Evolutionary conservation across 805 yeast species (phyloP), one percentile per base, ranked within the genome.

Genomic region (baker's yeast (Saccharomyces cerevisiae)): DNA sequence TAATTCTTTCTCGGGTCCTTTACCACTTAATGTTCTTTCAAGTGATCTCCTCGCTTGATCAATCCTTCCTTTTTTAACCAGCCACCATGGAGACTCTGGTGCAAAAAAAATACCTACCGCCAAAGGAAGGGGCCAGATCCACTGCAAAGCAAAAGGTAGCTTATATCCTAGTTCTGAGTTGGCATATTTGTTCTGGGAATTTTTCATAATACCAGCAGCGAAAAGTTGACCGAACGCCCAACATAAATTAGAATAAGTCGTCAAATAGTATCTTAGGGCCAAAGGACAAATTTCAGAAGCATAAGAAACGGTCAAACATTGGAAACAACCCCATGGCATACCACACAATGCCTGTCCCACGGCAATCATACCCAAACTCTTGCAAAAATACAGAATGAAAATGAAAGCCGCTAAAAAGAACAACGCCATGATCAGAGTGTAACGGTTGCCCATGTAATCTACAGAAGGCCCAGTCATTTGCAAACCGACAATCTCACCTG

Each of bases 81-180:
- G 74, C 85, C 86, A 84, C 79, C 89, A 79, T 61, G 89, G 88
- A 4, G 88, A 83, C 66, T 84, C 89, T 41, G 88, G 88, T 60
- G 77, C 61, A 27, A 73, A 72, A 29, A 71, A 57, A 58, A 78
- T 69, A 30, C 76, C 69, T 14, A 71, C 53, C 9, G 74, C 59
- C 28, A 82, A 63, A 43, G 82, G 81, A 9, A 74, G 62, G 11
- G 82, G 79, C 84, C 84, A 82, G 4, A 74, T 65, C 85, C 85
- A 82, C 67, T 82, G 87, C 10, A 81, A 55, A 2, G 81, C 84
- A 62, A 78, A 80, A 10, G 86, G 85, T 46, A 79, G 70, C 54
- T 74, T 71, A 65, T 79, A 82, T 5, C 81, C 76, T 71, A 73
- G 61, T 21, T 72, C 61, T 32, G 68, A 52, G 22, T 58, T 24